A percentile compares a stretch with the other conserved stretches of the same genome.
phyloP scores from a whole-genome alignment of 768 basidiomycete species.

The Suillus subaureus region DNA sequence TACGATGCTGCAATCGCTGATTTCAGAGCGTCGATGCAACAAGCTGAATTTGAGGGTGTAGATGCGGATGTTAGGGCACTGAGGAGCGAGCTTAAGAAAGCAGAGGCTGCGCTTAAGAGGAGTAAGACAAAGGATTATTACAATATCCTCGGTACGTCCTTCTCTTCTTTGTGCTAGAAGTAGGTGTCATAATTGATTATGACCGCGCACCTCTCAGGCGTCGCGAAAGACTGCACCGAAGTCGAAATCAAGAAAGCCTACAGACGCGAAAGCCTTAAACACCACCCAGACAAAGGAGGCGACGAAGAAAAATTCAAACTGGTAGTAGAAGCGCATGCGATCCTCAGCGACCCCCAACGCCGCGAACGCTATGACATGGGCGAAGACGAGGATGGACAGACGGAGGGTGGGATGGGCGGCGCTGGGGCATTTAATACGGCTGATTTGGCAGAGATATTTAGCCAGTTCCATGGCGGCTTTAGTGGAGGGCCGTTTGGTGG shows the following conservation, averaged over 20 bases:
- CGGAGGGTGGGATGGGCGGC: conserved; percentile 41
- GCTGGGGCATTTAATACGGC: conserved; percentile 48
- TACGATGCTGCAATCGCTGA: conserved; percentile 73
- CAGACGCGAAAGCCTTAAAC: conserved; percentile 80
- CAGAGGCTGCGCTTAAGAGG: conserved; percentile 78
- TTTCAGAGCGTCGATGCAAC: conserved; percentile 79
- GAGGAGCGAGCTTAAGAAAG: conserved; percentile 71
- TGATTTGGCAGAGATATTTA: conserved; percentile 66
- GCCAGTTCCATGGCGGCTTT: conserved; percentile 51
- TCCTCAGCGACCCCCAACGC: conserved; percentile 75
- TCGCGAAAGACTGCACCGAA: conserved; percentile 63
- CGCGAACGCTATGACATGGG: conserved; percentile 80
- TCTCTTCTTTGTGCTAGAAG: not conserved
- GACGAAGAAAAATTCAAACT: conserved; percentile 97
- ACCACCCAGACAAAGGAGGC: conserved; percentile 91
- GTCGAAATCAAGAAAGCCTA: conserved; percentile 90
- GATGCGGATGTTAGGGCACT: conserved; percentile 66
- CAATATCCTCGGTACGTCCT: conserved; percentile 59
- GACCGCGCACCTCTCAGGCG: conserved; percentile 27
- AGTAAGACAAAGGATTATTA: conserved; percentile 93
- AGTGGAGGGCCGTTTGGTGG: conserved; percentile 34
- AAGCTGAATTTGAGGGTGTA: conserved; percentile 63
- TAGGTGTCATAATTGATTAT: not conserved
- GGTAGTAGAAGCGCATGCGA: conserved; percentile 77
- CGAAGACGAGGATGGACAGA: conserved; percentile 76